A percentile compares a stretch with the other conserved stretches of the same genome.
Conservation (phyloP, 352 stramenopile genomes). For the Phytophthora aleatoria region DNA sequence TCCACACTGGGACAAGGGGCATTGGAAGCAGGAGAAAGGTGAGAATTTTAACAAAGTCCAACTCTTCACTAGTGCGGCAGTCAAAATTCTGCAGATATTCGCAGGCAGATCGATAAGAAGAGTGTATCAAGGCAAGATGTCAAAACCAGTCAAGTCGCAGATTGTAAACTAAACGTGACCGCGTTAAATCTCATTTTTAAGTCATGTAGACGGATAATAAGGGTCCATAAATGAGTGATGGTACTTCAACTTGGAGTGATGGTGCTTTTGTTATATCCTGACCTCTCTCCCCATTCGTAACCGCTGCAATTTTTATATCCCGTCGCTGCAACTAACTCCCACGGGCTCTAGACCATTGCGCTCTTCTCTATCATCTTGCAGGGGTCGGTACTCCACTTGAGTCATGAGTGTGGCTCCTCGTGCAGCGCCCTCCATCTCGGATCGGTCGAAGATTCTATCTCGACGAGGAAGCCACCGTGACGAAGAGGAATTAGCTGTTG, state of each 20-base stretch:
- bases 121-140: no score
- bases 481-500: slow-evolving; percentile 21
- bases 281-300: slow-evolving; percentile 20
- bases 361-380: background rate
- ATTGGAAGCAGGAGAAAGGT: no score
- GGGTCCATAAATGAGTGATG: background rate
- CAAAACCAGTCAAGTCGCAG: no score
- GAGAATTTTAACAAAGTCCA: no score
- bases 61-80: no score
- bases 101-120: no score
- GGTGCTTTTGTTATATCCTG: slow-evolving; percentile 1
- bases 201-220: background rate
- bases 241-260: slow-evolving; percentile 19
- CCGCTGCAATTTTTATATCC: slow-evolving; percentile 1
- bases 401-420: slow-evolving; percentile 30
- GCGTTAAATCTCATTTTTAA: no score
- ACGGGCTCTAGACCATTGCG: background rate
- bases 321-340: no score
- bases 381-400: background rate
- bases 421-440: slow-evolving; percentile 14
- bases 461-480: slow-evolving; percentile 8
- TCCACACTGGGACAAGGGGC: no score
- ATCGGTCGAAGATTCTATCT: slow-evolving; percentile 11
- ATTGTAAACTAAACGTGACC: no score
- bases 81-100: no score